A percentile compares a stretch with the other conserved stretches of the same genome.
These are phyloP conservation scores for Termitomyces titanicus DNA, from an alignment of 768 basidiomycete species.

Conservation along the genomic window DNA sequence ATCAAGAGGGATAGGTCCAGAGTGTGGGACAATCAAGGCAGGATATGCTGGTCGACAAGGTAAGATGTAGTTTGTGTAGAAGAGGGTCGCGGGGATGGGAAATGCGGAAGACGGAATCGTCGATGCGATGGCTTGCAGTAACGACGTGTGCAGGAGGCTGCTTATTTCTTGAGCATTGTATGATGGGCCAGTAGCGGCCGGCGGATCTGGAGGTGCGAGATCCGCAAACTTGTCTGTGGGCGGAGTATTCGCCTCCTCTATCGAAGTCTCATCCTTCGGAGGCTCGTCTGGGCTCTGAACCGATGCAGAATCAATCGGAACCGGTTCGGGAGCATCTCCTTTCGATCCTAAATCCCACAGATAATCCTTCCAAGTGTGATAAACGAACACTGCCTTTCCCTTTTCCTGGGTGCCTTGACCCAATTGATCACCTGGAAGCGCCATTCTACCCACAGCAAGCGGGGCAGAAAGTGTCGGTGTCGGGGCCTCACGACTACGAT, in stretches of 20 bases:
- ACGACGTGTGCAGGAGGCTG: slow-evolving; percentile 51
- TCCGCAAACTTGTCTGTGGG: slow-evolving; percentile 7
- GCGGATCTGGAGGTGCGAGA: slow-evolving; percentile 3
- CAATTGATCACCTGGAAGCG: slow-evolving; percentile 48
- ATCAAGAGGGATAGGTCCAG: slow-evolving; percentile 15
- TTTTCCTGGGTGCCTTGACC: slow-evolving; percentile 42
- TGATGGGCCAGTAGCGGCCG: slow-evolving; percentile 5
- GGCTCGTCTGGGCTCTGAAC: slow-evolving; percentile 15
- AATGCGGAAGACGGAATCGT: slow-evolving; percentile 51
- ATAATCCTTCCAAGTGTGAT: slow-evolving; percentile 76
- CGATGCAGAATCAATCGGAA: slow-evolving; percentile 17
- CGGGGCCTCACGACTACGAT: slow-evolving; percentile 25
- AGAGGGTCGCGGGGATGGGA: slow-evolving; percentile 71
- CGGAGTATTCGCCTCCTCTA: background rate
- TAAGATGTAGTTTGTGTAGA: slow-evolving; percentile 76
- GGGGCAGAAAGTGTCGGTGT: slow-evolving; percentile 46
- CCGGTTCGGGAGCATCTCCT: slow-evolving; percentile 46
- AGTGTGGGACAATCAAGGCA: slow-evolving; percentile 30
- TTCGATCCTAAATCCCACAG: slow-evolving; percentile 75
- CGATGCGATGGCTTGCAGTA: slow-evolving; percentile 60
- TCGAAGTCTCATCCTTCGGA: slow-evolving; percentile 5
- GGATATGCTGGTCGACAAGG: slow-evolving; percentile 77
- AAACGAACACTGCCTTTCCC: slow-evolving; percentile 72
- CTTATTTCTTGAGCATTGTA: slow-evolving; percentile 49
- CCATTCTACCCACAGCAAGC: slow-evolving; percentile 75